These are phyloP conservation scores for Trichoderma cornu-damae DNA, from an alignment of 2,329 filamentous ascomycete species.

Conservation along the genomic window DNA sequence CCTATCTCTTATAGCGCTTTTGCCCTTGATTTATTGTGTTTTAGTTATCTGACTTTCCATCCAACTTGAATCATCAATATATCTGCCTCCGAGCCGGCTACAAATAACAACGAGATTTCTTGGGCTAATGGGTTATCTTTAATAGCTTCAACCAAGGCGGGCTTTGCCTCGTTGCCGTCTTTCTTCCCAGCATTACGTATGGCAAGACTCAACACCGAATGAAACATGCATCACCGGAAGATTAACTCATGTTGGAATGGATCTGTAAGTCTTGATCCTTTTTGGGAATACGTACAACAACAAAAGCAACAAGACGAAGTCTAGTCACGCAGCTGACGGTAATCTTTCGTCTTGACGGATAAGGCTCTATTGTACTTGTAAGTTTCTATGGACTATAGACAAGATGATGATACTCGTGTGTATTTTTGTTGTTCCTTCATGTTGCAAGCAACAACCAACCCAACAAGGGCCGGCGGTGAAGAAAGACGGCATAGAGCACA, in stretches of 20 bases:
- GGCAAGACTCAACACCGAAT: constrained; percentile 46
- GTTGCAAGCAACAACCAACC: too few relatives aligned
- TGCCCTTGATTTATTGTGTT: background rate
- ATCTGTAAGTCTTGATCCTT: constrained; percentile 33
- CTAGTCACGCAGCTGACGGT: too few relatives aligned
- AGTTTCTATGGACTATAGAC: too few relatives aligned
- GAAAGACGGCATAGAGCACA: too few relatives aligned
- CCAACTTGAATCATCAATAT: background rate
- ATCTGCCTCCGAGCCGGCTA: background rate
- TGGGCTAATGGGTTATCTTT: constrained; percentile 37
- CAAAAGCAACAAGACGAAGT: too few relatives aligned
- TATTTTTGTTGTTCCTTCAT: too few relatives aligned
- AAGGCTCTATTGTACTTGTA: too few relatives aligned
- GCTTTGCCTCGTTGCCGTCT: constrained; percentile 41
- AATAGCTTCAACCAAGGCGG: constrained; percentile 42
- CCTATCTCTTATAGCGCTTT: background rate
- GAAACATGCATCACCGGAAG: constrained; percentile 36
- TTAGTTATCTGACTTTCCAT: background rate
- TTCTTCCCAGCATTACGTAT: constrained; percentile 44
- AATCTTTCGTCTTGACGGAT: too few relatives aligned
- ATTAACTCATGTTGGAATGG: constrained; percentile 45
- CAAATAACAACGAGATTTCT: constrained; percentile 37
- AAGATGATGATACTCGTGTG: too few relatives aligned
- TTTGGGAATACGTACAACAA: background rate
- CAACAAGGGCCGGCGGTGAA: too few relatives aligned